Conservation (phyloP, 495 filamentous ascomycete genomes). For the Cudoniella acicularis region DNA sequence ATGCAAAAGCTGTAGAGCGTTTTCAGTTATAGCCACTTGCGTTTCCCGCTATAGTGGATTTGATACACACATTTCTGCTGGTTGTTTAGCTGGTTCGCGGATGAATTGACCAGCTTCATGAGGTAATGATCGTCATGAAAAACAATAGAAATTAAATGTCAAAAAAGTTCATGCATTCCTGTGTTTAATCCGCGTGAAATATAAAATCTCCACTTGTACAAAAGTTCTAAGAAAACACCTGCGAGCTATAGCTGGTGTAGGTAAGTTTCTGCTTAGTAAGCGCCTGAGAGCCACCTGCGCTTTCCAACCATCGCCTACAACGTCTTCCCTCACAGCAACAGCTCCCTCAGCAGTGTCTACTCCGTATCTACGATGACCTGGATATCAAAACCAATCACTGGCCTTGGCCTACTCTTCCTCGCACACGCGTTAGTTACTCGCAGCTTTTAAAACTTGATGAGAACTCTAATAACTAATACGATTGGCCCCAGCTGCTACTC, state of each 20-base stretch:
- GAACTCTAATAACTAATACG: neutral
- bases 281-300: too few relatives aligned
- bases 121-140: constrained; percentile 23
- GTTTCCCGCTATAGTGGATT: constrained; percentile 10
- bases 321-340: neutral
- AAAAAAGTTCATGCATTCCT: too few relatives aligned
- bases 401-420: constrained; percentile 63
- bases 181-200: neutral
- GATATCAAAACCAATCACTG: constrained; percentile 59
- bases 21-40: neutral
- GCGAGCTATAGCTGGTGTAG: too few relatives aligned
- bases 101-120: constrained; percentile 19
- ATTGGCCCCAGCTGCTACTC: constrained; percentile 74
- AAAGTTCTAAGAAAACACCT: too few relatives aligned
- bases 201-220: neutral
- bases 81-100: constrained; percentile 2
- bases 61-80: constrained; percentile 13
- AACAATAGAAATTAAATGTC: constrained; percentile 23
- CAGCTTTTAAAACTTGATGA: neutral
- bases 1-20: constrained; percentile 84
- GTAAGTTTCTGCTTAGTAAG: too few relatives aligned
- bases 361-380: constrained; percentile 56
- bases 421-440: constrained; percentile 62
- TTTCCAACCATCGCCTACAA: neutral
- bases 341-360: neutral